These are phyloP conservation scores for Iodosphaeria phyllophila DNA, from an alignment of 2,329 filamentous ascomycete species.

Conservation along the genomic window DNA sequence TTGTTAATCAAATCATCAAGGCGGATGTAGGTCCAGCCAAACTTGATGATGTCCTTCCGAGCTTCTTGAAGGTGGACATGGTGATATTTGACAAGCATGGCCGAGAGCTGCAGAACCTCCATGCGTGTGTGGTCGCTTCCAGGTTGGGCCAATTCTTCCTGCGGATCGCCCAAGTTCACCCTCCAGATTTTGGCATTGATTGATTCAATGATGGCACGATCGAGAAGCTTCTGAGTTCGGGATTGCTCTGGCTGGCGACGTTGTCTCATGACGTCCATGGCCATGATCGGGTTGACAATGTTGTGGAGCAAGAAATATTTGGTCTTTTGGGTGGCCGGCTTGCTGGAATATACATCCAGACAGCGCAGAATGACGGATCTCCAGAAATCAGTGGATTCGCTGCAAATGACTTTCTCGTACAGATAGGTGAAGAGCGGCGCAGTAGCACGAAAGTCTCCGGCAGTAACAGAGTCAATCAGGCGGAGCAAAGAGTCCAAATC, in stretches of 20 bases:
- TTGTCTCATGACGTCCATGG: constrained; percentile 83
- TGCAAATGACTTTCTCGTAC: constrained; percentile 69
- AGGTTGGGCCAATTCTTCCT: constrained; percentile 66
- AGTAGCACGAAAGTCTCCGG: constrained; percentile 62
- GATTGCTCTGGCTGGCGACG: constrained; percentile 41
- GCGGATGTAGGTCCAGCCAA: constrained; percentile 95
- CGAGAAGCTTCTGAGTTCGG: constrained; percentile 55
- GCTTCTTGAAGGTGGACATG: constrained; percentile 73
- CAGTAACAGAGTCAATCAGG: constrained; percentile 67
- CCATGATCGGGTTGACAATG: constrained; percentile 87
- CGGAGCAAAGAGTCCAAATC: constrained; percentile 74
- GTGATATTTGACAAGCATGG: constrained; percentile 90
- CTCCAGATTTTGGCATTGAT: constrained; percentile 92
- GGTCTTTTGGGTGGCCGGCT: constrained; percentile 64
- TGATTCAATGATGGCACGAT: constrained; percentile 71
- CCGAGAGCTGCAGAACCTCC: constrained; percentile 87
- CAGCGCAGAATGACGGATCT: constrained; percentile 67
- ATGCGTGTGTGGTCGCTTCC: constrained; percentile 92
- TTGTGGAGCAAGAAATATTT: constrained; percentile 88
- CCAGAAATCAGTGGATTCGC: constrained; percentile 71
- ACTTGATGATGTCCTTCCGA: constrained; percentile 96
- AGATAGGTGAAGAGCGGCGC: constrained; percentile 66
- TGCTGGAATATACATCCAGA: constrained; percentile 70
- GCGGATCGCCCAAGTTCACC: constrained; percentile 61
- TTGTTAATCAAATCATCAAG: constrained; percentile 99